Base-by-base conservation (phyloP, 164 flowering plant species). In the Cinnamomum micranthum region DNA sequence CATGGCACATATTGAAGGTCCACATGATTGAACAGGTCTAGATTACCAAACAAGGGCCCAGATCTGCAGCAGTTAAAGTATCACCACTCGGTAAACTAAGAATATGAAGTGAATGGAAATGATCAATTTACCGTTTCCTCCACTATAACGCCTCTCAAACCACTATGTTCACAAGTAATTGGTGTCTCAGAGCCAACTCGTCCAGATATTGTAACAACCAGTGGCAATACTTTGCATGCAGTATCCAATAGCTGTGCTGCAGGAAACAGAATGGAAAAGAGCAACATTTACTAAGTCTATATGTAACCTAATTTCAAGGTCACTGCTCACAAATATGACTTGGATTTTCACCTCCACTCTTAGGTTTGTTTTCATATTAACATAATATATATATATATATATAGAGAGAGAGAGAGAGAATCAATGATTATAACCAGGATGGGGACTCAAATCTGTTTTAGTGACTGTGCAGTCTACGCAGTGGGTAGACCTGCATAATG, bases 141-240 rank as follows among this genome's bases (percentile, higher is more conserved):
- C 27, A 92, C 97, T 62, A 96, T 92, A 27, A 94, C 99, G 73
- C 93, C 98, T 76, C 96, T 88, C 72, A 92, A 66, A 68, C 98
- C 97, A 81, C 98, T 96, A 79, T 87, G 78, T 73, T 91, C 89
- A 71, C 97, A 94, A 13, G 73, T 87, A 74, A 96, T 94, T 41
- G 99, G 97, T 41, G 92, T 81, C 2, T 96, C 99, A 25, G 98
- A 88, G 65, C 97, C 85, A 76, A 96, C 98, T 85, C 95, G 88
- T 74, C 99, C 99, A 75, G 95, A 91, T 50, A 92, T 77, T 6
- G 97, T 77, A 70, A 96, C 99, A 73, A 94, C 88, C 80, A 94
- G 66, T 19, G 99, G 99, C 72, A 91, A 80, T 19, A 94, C 88
- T 82, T 89, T 88, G 80, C 84, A 79, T 76, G 91, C 98, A 67